Evolutionary conservation across 2,329 filamentous ascomycete species (phyloP), one percentile per base, ranked within the genome.

Genomic region (Pestalotiopsis sp.): DNA sequence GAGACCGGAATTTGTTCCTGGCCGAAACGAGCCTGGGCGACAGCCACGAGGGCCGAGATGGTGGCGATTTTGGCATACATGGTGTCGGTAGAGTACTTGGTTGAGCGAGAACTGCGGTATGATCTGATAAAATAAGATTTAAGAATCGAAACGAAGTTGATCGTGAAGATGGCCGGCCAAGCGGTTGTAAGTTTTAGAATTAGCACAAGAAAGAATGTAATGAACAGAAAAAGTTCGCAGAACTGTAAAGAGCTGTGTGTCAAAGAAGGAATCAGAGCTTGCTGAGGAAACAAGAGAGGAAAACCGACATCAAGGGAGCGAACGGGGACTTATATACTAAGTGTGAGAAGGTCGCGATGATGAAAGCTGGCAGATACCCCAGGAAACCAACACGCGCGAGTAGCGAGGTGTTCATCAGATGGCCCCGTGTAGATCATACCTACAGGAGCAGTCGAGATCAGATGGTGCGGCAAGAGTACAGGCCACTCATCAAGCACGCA

Each of bases 1-100:
- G 80, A 74, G 65, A 90, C 88, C 64, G 89, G 85, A 58, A 83
- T 73, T 74, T 90, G 87, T 78, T 92, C 90, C 79, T 91, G 89
- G 61, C 86, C 86, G 78, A 92, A 92, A 72, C 90, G 84, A 70
- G 86, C 86, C 71, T 87, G 81, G 71, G 80, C 81, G 62, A 82
- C 74, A 56, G 84, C 83, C 75, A 84, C 69, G 56, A 86, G 75
- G 75, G 78, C 76, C 59, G 82, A 75, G 69, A 85, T 72, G 72
- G 84, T 67, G 71, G 81, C 66, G 58, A 78, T 66, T 75, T 84
- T 84, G 74, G 79, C 75, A 72, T 83, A 81, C 84, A 86, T 86
- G 69, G 71, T 82, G 74, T 68, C 64, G 67, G 67, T 72, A 62
- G 71, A 65, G 58, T 70, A 67, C 25, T 61, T 59, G 20, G 68